Evolutionary conservation across 1,139 yeast species (phyloP).

Genomic region (Saccharomyces pastorianus): DNA sequence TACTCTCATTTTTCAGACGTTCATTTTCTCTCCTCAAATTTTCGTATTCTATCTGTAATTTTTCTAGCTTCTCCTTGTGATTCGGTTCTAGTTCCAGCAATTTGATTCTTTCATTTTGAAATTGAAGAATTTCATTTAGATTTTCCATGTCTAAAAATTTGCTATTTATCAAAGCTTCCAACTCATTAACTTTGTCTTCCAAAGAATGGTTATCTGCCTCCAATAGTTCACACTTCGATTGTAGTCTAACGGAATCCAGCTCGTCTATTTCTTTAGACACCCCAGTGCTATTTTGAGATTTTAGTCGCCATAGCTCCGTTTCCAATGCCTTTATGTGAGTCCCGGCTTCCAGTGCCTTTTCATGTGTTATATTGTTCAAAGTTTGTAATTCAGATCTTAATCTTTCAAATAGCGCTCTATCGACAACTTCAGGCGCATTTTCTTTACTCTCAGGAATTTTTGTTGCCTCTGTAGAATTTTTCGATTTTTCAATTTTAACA

Average conservation of each 20-base stretch:
- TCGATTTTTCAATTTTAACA: background rate
- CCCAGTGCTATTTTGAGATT: constrained; percentile 2
- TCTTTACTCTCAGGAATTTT: background rate
- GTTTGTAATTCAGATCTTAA: constrained; percentile 40
- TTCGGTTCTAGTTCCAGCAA: constrained; percentile 41
- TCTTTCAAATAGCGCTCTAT: constrained; percentile 23
- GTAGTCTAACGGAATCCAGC: constrained; percentile 34
- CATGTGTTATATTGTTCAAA: constrained; percentile 41
- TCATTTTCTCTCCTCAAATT: constrained; percentile 41
- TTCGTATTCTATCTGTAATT: constrained; percentile 42
- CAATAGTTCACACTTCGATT: constrained; percentile 40
- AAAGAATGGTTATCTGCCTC: constrained; percentile 41
- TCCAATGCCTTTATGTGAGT: constrained; percentile 44
- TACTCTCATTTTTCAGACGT: constrained; percentile 30
- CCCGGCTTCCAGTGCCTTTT: constrained; percentile 48
- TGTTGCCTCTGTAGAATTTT: too few relatives aligned
- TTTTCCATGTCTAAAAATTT: constrained; percentile 48
- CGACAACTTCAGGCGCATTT: constrained; percentile 4
- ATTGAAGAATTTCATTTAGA: constrained; percentile 47
- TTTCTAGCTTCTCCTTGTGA: constrained; percentile 41
- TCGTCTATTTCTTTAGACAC: constrained; percentile 1
- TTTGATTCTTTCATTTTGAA: constrained; percentile 44
- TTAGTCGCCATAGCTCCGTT: constrained; percentile 35
- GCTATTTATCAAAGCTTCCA: constrained; percentile 49
- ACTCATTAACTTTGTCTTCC: constrained; percentile 37